A percentile compares a stretch with the other conserved stretches of the same genome.
These are phyloP conservation scores for Orbilia ellipsospora DNA, from an alignment of 2,329 filamentous ascomycete genomes.

Conservation along the genomic window DNA sequence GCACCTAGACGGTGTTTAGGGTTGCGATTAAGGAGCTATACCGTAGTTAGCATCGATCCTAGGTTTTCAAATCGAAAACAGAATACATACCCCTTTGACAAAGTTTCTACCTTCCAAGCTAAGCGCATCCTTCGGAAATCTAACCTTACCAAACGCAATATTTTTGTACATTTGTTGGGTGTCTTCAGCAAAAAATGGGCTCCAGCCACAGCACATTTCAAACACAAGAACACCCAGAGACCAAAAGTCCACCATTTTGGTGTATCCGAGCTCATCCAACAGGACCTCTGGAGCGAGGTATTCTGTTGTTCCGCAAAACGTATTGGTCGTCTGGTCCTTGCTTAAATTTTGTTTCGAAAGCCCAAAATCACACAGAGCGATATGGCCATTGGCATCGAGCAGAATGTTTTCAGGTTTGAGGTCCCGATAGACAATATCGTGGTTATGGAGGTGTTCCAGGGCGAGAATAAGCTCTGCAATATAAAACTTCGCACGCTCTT, in stretches of 20 bases:
- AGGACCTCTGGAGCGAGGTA: slow-evolving; percentile 96
- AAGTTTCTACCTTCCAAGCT: slow-evolving; percentile 97
- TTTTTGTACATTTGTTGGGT: slow-evolving; percentile 99
- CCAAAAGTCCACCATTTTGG: slow-evolving; percentile 99
- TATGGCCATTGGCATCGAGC: slow-evolving; percentile 95
- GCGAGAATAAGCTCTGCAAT: slow-evolving; percentile 97
- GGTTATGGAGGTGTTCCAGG: slow-evolving; percentile 92
- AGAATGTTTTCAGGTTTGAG: slow-evolving; percentile 98
- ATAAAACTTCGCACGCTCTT: slow-evolving; percentile 96
- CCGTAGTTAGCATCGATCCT: slow-evolving; percentile 8
- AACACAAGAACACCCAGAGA: slow-evolving; percentile 96
- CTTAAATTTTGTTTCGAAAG: slow-evolving; percentile 97
- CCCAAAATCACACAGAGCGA: slow-evolving; percentile 96
- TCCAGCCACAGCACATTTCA: slow-evolving; percentile 99
- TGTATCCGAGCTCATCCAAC: slow-evolving; percentile 95
- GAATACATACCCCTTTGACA: slow-evolving; percentile 76
- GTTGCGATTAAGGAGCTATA: slow-evolving; percentile 84
- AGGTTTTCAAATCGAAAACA: neutral
- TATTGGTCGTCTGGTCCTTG: slow-evolving; percentile 97
- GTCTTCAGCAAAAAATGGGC: slow-evolving; percentile 97
- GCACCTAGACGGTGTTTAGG: slow-evolving; percentile 94
- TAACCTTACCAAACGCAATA: slow-evolving; percentile 97
- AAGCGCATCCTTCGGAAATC: slow-evolving; percentile 93
- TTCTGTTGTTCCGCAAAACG: slow-evolving; percentile 97
- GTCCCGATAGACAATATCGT: slow-evolving; percentile 97